These are phyloP conservation scores for Cytospora piceae DNA, from an alignment of 2,329 filamentous ascomycete species.

Conservation along the genomic window DNA sequence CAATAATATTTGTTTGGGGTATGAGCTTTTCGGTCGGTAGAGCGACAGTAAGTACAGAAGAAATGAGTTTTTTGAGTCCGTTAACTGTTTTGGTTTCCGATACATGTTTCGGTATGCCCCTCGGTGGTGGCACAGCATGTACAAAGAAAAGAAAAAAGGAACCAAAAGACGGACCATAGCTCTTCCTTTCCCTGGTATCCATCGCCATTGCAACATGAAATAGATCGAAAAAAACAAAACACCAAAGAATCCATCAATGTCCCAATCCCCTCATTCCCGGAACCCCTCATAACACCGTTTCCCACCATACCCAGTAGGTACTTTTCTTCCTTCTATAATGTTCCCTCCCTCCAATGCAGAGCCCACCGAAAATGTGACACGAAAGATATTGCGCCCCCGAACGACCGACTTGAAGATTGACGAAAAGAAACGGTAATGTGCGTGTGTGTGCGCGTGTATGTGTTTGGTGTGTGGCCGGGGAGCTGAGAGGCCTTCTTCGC, in stretches of 20 bases:
- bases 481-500: constrained; percentile 8
- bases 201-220: constrained; percentile 1
- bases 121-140: not conserved
- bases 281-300: constrained; percentile 2
- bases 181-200: not conserved
- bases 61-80: too few species aligned
- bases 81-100: not conserved
- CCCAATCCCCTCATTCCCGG: not conserved
- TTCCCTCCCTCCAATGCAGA: constrained; percentile 28
- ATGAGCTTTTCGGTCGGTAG: not conserved
- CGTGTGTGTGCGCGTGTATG: not conserved
- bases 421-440: not conserved
- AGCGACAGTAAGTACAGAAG: not conserved
- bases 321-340: not conserved
- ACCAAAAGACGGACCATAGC: not conserved
- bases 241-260: not conserved
- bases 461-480: constrained; percentile 1
- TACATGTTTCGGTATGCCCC: not conserved
- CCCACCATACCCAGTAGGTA: not conserved
- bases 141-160: not conserved
- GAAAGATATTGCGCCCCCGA: constrained; percentile 28
- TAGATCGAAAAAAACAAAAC: not conserved
- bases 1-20: not conserved
- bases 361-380: not conserved
- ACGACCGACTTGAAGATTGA: not conserved